Base-by-base conservation (phyloP, 2,329 filamentous ascomycete species). In the Fusarium concolor region DNA sequence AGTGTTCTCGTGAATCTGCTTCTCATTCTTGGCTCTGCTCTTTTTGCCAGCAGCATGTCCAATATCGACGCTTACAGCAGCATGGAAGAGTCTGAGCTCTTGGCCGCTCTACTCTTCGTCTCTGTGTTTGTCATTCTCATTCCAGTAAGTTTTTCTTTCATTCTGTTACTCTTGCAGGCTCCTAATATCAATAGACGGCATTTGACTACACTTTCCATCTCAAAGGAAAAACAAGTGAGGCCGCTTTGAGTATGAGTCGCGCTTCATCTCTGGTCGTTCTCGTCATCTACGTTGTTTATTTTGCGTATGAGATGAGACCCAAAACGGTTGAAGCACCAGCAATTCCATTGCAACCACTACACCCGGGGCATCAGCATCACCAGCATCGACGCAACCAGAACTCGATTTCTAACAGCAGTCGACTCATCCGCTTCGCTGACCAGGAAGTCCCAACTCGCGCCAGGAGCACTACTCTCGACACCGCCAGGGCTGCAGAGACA, bases 1-100 rank as follows among this genome's bases (percentile, higher is more conserved):
- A 93, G 91, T 2, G 92, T 94, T 56, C 81, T 94, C n/a, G 89
- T 92, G 56, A 94, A 94, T 72, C 77, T 94, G 45, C 81, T 94
- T 6, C 82, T 93, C 39, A 93, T 93, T 68, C 82, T 94, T 47
- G 91, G 92, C 64, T 92, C 92, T 86, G 89, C 89, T 35, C 91
- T 94, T 68, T 78, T 93, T 3, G 80, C 91, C 8, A 90, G 90
- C 65, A 90, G 90, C 50, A 82, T 92, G 35, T 86, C 88, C 49
- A 91, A 87, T 74, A 85, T 87, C 70, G 90, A 93, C 76, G 89
- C 91, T 73, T 78, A 80, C 12, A 74, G 74, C 56, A 76, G 76
- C 55, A 66, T 71, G 9, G 70, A 73, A 6, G 78, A 78, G 33
- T 76, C 78, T 0, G 77, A 79, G 47, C 73, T 81, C 3, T 55